Evolutionary conservation across 495 filamentous ascomycete genomes (phyloP), one percentile per base, ranked within the genome.

Genomic region (Hypoxylon trugodes): DNA sequence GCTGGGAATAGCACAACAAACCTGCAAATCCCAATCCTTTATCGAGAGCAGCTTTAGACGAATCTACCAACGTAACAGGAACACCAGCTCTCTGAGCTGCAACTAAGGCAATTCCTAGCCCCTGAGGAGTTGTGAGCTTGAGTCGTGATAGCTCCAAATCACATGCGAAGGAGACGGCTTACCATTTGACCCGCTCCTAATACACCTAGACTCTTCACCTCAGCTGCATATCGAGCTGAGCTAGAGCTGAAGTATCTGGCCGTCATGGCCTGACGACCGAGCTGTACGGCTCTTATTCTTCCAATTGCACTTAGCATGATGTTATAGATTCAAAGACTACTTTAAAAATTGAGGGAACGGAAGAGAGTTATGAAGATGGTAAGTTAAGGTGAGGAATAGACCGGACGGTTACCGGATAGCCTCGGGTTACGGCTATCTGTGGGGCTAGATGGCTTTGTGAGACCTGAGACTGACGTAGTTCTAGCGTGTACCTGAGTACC

Each of bases 151-250:
- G 41, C 22, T 9, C 37, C 13, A 22, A 26, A 49, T 73, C 54
- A 56, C 64, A 66, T 66, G 57, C 48, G 60, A 63, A 36, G 25
- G 25, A 65, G 43, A 13, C 10, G 66, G 73, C 76, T 74, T 79
- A 95, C 92, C 92, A 98, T 98, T 74, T 98, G 96, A 13, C 96
- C 96, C 42, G 94, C 95, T 57, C 96, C 96, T 66, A 99, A 79
- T 25, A 99, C 96, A 55, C 95, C 95, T 15, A 98, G 78, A 50
- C 86, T 88, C 78, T 93, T 96, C 40, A 98, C 90, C 77, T 93
- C 87, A 66, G 86, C 84, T 67, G 87, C 86, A 61, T 77, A 74
- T 40, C 80, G 77, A 25, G 73, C 73, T 26, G 78, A 66, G 36
- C 77, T 81, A 10, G 82, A 80, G 75, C 82, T 85, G 73, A 87